Percentiles rank a stretch among this genome's conserved stretches.
Evolutionary conservation across 2,329 filamentous ascomycete species (phyloP).

Genomic region (Mariannaea elegans): DNA sequence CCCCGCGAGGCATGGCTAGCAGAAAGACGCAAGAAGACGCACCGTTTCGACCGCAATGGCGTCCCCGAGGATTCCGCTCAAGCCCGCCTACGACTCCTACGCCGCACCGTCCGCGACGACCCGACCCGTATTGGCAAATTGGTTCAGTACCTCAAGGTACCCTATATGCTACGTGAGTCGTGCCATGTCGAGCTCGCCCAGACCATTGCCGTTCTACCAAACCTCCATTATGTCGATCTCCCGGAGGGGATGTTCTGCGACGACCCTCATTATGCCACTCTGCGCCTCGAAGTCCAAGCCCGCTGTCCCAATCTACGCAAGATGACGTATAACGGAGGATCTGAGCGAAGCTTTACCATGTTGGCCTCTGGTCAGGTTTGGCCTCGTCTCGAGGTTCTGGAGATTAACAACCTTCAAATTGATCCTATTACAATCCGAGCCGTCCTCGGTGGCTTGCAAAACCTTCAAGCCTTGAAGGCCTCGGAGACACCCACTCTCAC

Average conservation of each 20-base stretch:
- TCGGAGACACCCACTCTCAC: conserved; percentile 74
- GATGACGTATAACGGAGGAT: conserved; percentile 84
- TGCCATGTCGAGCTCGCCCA: conserved; percentile 85
- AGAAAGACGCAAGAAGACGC: conserved; percentile 78
- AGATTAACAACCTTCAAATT: conserved; percentile 73
- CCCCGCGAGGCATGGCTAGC: conserved; percentile 83
- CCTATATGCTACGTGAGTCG: conserved; percentile 94
- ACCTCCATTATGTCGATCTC: conserved; percentile 88
- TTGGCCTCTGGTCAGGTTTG: conserved; percentile 73
- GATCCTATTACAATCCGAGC: conserved; percentile 76
- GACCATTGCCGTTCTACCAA: conserved; percentile 84
- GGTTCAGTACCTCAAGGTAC: conserved; percentile 84
- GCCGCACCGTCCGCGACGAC: conserved; percentile 83
- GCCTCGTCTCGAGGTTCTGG: conserved; percentile 76
- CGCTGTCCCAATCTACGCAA: conserved; percentile 85
- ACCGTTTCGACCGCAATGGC: conserved; percentile 78
- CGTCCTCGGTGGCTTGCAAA: conserved; percentile 72
- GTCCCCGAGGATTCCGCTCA: conserved; percentile 83
- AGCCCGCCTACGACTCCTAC: conserved; percentile 79
- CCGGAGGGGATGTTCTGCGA: conserved; percentile 88
- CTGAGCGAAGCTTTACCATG: conserved; percentile 79
- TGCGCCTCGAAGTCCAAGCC: conserved; percentile 85
- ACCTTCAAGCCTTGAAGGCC: conserved; percentile 78
- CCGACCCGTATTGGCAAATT: conserved; percentile 71
- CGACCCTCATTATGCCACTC: conserved; percentile 75